Conservation (phyloP, 441 rosid species). For the Gossypium schwendimanii region DNA sequence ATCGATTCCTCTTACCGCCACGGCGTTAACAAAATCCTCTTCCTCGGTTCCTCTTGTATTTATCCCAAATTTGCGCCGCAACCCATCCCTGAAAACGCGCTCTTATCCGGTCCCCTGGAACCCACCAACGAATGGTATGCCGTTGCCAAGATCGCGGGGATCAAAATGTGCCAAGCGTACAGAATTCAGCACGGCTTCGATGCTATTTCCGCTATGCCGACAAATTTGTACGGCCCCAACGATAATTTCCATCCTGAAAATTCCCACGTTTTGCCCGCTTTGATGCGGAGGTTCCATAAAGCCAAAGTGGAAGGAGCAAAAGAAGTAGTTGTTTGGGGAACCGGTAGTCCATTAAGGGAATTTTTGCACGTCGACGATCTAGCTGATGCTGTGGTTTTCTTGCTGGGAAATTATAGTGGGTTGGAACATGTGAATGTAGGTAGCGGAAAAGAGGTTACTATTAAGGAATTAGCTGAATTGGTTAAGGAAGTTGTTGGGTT, state of each 20-base stretch:
- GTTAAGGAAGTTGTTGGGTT: constrained; percentile 88
- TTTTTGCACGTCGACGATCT: constrained; percentile 89
- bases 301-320: constrained; percentile 57
- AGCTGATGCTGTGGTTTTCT: constrained; percentile 76
- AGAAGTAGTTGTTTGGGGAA: constrained; percentile 94
- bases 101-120: constrained; percentile 71
- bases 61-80: constrained; percentile 92
- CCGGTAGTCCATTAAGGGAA: constrained; percentile 87
- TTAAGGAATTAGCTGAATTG: constrained; percentile 81
- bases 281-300: constrained; percentile 86
- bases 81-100: constrained; percentile 70
- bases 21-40: constrained; percentile 68
- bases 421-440: constrained; percentile 82
- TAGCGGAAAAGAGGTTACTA: constrained; percentile 81
- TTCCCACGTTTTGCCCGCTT: constrained; percentile 85
- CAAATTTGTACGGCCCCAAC: constrained; percentile 76
- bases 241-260: constrained; percentile 92
- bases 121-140: constrained; percentile 98
- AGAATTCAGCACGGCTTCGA: constrained; percentile 67
- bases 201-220: constrained; percentile 88
- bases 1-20: constrained; percentile 67
- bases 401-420: constrained; percentile 69
- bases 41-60: constrained; percentile 91
- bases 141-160: constrained; percentile 82
- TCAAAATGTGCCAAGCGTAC: constrained; percentile 92